Conservation (phyloP, 352 stramenopile genomes). For the Pythium periplocum region DNA sequence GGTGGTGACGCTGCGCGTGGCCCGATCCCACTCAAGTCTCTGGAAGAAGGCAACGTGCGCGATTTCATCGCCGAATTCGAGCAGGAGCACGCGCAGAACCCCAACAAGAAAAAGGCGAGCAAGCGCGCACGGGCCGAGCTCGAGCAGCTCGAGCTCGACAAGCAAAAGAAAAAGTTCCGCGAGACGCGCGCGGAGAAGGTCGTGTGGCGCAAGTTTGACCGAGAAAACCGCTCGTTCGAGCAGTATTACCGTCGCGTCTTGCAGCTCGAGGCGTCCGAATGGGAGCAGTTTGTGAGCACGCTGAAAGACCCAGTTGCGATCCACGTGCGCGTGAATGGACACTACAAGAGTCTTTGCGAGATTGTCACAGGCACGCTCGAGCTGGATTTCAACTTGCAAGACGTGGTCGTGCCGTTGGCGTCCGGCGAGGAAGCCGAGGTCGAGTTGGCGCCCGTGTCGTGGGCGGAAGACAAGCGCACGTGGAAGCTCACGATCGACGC, state of each 20-base stretch:
- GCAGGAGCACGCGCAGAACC: slow-evolving; percentile 18
- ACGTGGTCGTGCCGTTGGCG: slow-evolving; percentile 47
- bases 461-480: slow-evolving; percentile 50
- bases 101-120: slow-evolving; percentile 26
- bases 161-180: slow-evolving; percentile 53
- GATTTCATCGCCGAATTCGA: slow-evolving; percentile 58
- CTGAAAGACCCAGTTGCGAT: slow-evolving; percentile 75
- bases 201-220: slow-evolving; percentile 85
- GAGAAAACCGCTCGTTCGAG: slow-evolving; percentile 78
- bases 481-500: slow-evolving; percentile 78
- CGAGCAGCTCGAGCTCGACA: slow-evolving; percentile 46
- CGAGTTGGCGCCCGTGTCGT: slow-evolving; percentile 56
- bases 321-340: slow-evolving; percentile 85
- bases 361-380: slow-evolving; percentile 70
- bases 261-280: slow-evolving; percentile 64
- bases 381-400: slow-evolving; percentile 60
- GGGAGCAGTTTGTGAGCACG: slow-evolving; percentile 67
- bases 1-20: slow-evolving; percentile 20
- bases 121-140: slow-evolving; percentile 52
- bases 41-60: slow-evolving; percentile 54
- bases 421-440: slow-evolving; percentile 48
- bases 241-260: slow-evolving; percentile 79
- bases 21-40: slow-evolving; percentile 53
- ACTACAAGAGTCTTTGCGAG: slow-evolving; percentile 76
- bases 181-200: slow-evolving; percentile 79